Evolutionary conservation across 1,284 basidiomycete species (phyloP).

Genomic region (Pholiota adiposa): DNA sequence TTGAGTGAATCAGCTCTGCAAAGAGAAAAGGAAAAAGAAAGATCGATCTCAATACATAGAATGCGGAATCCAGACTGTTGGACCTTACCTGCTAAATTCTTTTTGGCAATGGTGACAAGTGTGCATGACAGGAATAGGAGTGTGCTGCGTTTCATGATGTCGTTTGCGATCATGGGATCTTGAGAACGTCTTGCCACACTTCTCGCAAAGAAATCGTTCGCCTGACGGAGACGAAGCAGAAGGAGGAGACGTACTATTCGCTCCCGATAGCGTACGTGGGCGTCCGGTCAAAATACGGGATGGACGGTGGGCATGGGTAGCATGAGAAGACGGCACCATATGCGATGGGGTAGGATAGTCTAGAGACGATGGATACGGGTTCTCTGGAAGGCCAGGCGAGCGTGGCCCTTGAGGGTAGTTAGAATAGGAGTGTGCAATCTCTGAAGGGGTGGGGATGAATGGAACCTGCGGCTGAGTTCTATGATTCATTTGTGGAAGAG

Average conservation of each 20-base stretch:
- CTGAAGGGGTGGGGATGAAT: constrained; percentile 60
- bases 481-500: constrained; percentile 25
- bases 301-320: constrained; percentile 32
- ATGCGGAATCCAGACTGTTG: constrained; percentile 16
- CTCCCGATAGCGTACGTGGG: constrained; percentile 33
- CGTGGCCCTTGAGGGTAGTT: constrained; percentile 37
- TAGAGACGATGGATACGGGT: constrained; percentile 33
- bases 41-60: constrained; percentile 16
- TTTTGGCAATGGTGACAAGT: constrained; percentile 71
- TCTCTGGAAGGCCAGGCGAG: constrained; percentile 30
- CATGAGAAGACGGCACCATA: constrained; percentile 37
- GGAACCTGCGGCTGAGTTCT: constrained; percentile 32
- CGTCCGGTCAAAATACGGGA: constrained; percentile 36
- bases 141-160: constrained; percentile 77
- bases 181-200: constrained; percentile 76
- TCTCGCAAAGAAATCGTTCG: constrained; percentile 69
- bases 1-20: constrained; percentile 50
- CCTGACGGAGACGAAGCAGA: constrained; percentile 41
- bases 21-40: constrained; percentile 15
- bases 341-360: constrained; percentile 40
- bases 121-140: constrained; percentile 59
- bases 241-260: constrained; percentile 34
- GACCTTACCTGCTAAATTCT: constrained; percentile 66
- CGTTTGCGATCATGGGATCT: constrained; percentile 79
- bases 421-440: constrained; percentile 47